These are phyloP conservation scores for Capsicum rhomboideum DNA, from an alignment of 257 asterid genomes.

Conservation along the genomic window DNA sequence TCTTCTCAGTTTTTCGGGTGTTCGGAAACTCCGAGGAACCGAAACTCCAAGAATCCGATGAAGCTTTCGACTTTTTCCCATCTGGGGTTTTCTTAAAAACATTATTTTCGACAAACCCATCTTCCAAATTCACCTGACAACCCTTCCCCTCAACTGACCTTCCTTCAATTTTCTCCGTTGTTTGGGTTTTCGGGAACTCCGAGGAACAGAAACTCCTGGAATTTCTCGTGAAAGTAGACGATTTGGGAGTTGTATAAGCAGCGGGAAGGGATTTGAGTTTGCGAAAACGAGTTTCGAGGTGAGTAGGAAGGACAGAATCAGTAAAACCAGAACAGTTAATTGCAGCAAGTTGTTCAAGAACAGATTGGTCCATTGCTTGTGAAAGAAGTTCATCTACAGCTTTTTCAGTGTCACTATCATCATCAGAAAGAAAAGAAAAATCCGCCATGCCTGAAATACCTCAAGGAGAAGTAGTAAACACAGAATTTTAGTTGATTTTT, in stretches of 20 bases:
- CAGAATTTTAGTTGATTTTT: not conserved
- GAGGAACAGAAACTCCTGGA: constrained; percentile 24
- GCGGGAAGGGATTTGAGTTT: constrained; percentile 81
- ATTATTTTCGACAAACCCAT: not conserved
- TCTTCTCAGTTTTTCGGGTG: no score
- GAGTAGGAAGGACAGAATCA: constrained; percentile 60
- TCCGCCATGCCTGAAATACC: constrained; percentile 41
- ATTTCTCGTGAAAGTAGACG: constrained; percentile 7
- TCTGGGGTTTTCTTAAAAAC: constrained; percentile 4
- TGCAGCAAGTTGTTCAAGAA: constrained; percentile 74
- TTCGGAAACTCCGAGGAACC: no score
- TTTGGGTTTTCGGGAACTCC: not conserved
- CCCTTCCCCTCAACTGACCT: constrained; percentile 13
- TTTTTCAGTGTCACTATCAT: constrained; percentile 85
- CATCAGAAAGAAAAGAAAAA: constrained; percentile 54
- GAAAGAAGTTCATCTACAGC: constrained; percentile 67
- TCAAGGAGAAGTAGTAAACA: no score
- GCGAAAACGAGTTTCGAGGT: constrained; percentile 68
- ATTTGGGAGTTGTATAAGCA: constrained; percentile 15
- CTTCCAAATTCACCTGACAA: no score
- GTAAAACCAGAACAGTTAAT: constrained; percentile 70
- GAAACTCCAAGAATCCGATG: constrained; percentile 15
- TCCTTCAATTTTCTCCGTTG: constrained; percentile 10
- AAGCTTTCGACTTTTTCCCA: no score
- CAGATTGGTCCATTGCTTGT: constrained; percentile 63